Percentiles rank a stretch among this genome's conserved stretches.
These are phyloP conservation scores for Phlebopus sp. DNA, from an alignment of 1,284 basidiomycete species.

Conservation along the genomic window DNA sequence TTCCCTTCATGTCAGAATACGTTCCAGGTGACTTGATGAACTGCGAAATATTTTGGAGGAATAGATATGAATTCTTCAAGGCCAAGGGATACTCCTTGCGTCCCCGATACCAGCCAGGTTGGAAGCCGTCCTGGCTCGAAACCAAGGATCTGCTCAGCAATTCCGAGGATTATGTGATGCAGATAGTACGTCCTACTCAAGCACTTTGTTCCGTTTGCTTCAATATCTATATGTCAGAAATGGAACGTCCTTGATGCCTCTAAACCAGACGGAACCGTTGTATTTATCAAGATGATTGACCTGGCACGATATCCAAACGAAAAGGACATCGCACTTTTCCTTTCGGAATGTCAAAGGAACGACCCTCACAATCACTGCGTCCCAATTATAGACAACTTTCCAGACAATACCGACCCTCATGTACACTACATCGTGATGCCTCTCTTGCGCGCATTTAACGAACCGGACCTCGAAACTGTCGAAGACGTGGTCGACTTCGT, in stretches of 20 bases:
- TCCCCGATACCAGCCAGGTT: slow-evolving; percentile 30
- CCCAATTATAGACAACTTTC: no score
- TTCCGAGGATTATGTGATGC: slow-evolving; percentile 17
- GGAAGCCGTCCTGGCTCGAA: slow-evolving; percentile 31
- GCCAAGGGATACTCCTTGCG: slow-evolving; percentile 33
- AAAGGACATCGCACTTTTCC: neutral
- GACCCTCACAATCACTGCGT: no score
- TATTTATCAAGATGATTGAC: neutral
- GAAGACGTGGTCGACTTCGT: no score
- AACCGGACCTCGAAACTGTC: no score
- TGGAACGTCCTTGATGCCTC: neutral
- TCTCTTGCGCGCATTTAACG: no score
- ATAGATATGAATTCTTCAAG: slow-evolving; percentile 27
- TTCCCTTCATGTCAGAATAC: neutral
- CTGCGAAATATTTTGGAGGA: slow-evolving; percentile 17
- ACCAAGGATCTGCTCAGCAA: slow-evolving; percentile 2
- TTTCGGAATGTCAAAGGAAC: no score
- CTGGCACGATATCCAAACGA: neutral
- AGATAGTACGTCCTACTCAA: neutral
- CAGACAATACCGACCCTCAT: no score
- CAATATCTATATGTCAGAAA: neutral
- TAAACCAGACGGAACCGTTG: neutral
- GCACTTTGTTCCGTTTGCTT: neutral
- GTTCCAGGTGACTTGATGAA: neutral
- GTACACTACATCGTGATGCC: no score